A percentile compares a stretch with the other conserved stretches of the same genome.
Conservation (phyloP, 2,329 filamentous ascomycete genomes). For the Colletotrichum truncatum region DNA sequence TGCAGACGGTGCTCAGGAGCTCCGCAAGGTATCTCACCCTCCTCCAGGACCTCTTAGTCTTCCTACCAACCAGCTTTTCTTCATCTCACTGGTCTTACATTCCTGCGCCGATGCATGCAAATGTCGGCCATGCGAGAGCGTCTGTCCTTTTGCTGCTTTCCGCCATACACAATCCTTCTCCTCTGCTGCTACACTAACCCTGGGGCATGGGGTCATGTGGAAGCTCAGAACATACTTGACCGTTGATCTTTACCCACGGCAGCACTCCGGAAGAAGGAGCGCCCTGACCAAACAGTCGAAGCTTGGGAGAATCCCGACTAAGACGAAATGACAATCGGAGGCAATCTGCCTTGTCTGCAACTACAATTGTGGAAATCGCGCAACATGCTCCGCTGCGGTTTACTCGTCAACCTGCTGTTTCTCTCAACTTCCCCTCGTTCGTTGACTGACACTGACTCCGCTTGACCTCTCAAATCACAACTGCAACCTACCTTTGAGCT, state of each 20-base stretch:
- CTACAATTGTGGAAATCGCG: slow-evolving; percentile 16
- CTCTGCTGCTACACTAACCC: background rate
- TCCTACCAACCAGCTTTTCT: background rate
- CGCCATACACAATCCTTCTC: background rate
- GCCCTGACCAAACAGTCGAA: background rate
- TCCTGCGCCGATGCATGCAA: slow-evolving; percentile 10
- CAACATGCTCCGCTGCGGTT: background rate
- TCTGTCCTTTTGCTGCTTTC: background rate
- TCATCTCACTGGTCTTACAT: background rate
- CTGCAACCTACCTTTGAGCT: too few species aligned
- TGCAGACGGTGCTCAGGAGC: background rate
- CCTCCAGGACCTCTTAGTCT: background rate
- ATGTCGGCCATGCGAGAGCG: slow-evolving; percentile 13
- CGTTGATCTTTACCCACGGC: slow-evolving; percentile 6
- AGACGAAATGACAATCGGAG: slow-evolving; percentile 13
- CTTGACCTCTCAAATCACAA: background rate
- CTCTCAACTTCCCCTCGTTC: too few species aligned
- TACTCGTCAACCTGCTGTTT: too few species aligned
- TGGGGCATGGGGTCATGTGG: background rate
- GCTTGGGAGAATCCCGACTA: background rate
- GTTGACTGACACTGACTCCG: background rate
- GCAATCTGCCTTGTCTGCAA: slow-evolving; percentile 10
- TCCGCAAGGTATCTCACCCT: background rate
- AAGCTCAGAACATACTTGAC: background rate
- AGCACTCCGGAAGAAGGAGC: too few species aligned